Base-by-base conservation (phyloP, 495 filamentous ascomycete species). In the Oleoguttula mirabilis region DNA sequence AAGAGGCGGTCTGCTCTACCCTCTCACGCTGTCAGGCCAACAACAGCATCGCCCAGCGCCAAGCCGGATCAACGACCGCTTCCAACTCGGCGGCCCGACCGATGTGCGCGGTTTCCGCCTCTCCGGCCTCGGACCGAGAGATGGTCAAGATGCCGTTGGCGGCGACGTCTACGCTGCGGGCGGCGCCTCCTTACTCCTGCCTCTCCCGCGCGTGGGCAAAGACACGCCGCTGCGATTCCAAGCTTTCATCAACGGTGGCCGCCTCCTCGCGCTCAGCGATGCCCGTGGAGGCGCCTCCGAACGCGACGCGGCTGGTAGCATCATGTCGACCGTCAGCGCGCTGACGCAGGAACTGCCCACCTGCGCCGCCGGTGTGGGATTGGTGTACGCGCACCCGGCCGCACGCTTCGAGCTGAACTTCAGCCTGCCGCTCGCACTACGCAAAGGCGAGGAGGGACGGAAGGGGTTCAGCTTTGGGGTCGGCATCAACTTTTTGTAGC, bases 341-440 rank as follows among this genome's bases (percentile, higher is more conserved):
- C 61, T 94, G 32, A 65, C 64, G 3, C 80, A 79, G 38, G 84
- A 80, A 3, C 59, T 88, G 30, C 90, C 90, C 10, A 95, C 85
- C 55, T 63, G 85, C 19, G 80, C 90, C 2, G 90, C 83, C 2
- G 90, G 90, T 19, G 60, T 95, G 21, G 90, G 90, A 2, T 58
- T 98, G 11, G 85, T 98, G 12, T 98, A 98, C 60, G 92, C 86
- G 17, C 86, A 93, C 59, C 84, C 84, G 0, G 75, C 84, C 5
- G 90, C 88, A 27, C 70, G 90, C 43, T 94, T 98, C 52, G 90
- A 98, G 68, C 62, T 98, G 43, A 96, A 95, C 56, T 94, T 96
- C 58, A 84, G 81, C 45, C 57, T 98, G 33, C 90, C 90, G 4
- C 54, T 98, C 41, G 83, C 88, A 21, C 52, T 82, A 50, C 70